These are phyloP conservation scores for Paraurostyla sp. DNA, from an alignment of 73 alveolate genomes.

Conservation along the genomic window DNA sequence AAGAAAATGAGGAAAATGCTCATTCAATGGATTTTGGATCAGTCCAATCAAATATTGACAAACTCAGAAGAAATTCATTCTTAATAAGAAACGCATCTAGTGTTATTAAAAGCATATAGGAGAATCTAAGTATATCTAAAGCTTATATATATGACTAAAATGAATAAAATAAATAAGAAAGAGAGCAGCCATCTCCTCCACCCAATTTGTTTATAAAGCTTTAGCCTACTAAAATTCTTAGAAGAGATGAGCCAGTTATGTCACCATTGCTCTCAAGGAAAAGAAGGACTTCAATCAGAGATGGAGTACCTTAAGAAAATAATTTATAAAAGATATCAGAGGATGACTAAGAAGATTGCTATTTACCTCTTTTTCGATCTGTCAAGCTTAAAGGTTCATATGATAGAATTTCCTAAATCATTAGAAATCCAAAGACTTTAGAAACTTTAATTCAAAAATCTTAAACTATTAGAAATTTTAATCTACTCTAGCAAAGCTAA, in stretches of 20 bases:
- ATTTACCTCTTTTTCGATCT: conserved; percentile 10
- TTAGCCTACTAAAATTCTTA: not conserved
- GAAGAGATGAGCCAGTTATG: not conserved
- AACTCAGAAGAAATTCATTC: conserved; percentile 3
- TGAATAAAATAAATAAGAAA: not conserved
- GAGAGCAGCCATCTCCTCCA: not conserved
- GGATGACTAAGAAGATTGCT: conserved; percentile 27
- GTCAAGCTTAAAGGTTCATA: conserved; percentile 29
- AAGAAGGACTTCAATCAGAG: not conserved
- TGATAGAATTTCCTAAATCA: conserved; percentile 1
- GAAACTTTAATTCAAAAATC: conserved; percentile 5
- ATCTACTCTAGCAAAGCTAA: not conserved
- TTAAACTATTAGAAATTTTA: not conserved
- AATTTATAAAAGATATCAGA: not conserved
- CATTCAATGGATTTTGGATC: too few species aligned
- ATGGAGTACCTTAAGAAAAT: not conserved
- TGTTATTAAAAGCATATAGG: not conserved
- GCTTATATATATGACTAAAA: not conserved
- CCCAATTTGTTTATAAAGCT: not conserved
- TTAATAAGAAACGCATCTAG: conserved; percentile 11
- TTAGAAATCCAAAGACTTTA: conserved; percentile 20
- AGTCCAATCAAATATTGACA: conserved; percentile 37
- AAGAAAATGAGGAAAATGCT: too few species aligned
- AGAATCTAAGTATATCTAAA: not conserved
- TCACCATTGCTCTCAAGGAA: conserved; percentile 12